phyloP scores from a whole-genome alignment of 192 early-diverging fungal species.

The Backusella australiensis region DNA sequence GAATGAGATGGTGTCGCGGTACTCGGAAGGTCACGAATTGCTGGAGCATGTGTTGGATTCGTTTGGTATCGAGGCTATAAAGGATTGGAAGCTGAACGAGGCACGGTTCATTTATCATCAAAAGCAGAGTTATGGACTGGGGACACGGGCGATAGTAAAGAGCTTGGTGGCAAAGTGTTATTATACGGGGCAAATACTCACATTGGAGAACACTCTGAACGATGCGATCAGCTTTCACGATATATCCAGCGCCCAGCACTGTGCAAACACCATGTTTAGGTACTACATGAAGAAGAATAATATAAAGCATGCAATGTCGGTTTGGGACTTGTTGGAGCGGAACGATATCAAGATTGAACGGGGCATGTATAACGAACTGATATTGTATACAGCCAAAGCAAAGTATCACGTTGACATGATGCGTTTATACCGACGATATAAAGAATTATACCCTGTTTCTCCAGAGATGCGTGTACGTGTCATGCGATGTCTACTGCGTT shows the following conservation, averaged over 20 bases:
- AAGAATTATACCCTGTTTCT: constrained; percentile 5
- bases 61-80: not conserved
- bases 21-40: not conserved
- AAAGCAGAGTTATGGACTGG: not conserved
- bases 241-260: not conserved
- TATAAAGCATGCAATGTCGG: not conserved
- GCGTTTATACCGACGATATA: constrained; percentile 2
- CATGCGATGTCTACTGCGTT: not conserved
- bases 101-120: not conserved
- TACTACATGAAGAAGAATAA: constrained; percentile 7
- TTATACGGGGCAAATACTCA: not conserved
- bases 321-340: constrained; percentile 6
- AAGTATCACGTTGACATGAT: not conserved
- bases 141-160: not conserved
- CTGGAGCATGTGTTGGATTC: constrained; percentile 12
- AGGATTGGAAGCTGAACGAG: constrained; percentile 6
- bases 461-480: not conserved
- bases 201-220: not conserved
- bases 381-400: not conserved
- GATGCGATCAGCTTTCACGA: not conserved
- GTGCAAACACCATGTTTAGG: not conserved
- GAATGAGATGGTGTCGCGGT: not conserved
- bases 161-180: not conserved
- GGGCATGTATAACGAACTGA: not conserved
- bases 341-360: not conserved